Conservation (phyloP, 2,329 filamentous ascomycete species). For the Trematosphaeria pertusa region DNA sequence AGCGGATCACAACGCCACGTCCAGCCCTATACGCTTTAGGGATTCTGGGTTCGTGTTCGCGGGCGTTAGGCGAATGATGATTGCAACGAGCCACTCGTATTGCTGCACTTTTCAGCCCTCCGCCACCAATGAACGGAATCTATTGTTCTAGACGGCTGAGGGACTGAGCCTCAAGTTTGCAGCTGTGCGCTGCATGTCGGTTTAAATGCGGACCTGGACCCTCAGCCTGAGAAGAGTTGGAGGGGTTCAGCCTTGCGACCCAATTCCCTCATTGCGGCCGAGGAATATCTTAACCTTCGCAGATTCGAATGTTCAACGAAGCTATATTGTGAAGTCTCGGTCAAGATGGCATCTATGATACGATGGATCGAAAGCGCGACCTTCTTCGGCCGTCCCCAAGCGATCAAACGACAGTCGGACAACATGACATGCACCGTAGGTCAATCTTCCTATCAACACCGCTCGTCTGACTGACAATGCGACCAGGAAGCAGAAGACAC, state of each 20-base stretch:
- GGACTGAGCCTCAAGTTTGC: conserved; percentile 8
- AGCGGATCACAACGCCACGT: neutral
- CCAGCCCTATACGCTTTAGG: neutral
- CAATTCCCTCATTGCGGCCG: neutral
- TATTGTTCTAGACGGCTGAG: conserved; percentile 3
- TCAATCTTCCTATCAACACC: neutral
- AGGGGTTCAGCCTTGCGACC: conserved; percentile 10
- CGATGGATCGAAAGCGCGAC: conserved; percentile 9
- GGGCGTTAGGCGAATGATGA: neutral
- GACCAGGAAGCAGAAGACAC: conserved; percentile 1
- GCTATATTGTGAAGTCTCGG: neutral
- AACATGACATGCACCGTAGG: conserved; percentile 6
- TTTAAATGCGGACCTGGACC: conserved; percentile 2
- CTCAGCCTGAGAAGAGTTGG: too few species aligned
- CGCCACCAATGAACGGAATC: conserved; percentile 17
- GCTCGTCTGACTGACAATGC: neutral
- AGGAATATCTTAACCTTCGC: too few species aligned
- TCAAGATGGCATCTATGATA: conserved; percentile 5
- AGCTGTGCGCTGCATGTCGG: neutral
- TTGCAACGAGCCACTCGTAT: conserved; percentile 7
- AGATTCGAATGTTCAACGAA: too few species aligned
- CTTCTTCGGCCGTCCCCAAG: conserved; percentile 16
- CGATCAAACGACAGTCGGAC: conserved; percentile 1
- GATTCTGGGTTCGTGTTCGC: neutral
- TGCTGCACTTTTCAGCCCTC: conserved; percentile 7